Percentiles rank a stretch among this genome's conserved stretches.
phyloP scores from a whole-genome alignment of 495 filamentous ascomycete genomes.

The Neurospora tetrasperma region DNA sequence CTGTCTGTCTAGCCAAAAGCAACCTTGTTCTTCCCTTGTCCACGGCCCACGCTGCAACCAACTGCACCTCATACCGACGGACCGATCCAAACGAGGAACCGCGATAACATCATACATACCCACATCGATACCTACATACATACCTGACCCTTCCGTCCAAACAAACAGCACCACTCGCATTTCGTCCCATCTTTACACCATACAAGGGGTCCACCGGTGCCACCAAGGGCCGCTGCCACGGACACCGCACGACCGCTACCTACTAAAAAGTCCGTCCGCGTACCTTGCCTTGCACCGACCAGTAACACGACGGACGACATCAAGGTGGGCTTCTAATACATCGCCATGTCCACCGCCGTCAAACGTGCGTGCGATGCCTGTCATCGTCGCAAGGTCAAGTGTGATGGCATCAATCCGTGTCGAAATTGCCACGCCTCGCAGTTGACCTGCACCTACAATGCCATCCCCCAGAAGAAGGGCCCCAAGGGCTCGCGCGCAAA shows the following conservation, averaged over 20 bases:
- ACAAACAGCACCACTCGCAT: neutral
- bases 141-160: neutral
- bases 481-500: conserved; percentile 75
- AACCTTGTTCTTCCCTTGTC: neutral
- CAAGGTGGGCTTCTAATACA: neutral
- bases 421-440: conserved; percentile 58
- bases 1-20: neutral
- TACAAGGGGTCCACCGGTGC: conserved; percentile 7
- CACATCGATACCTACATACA: neutral
- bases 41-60: neutral
- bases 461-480: conserved; percentile 79
- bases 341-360: conserved; percentile 42
- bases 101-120: neutral
- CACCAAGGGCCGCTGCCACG: conserved; percentile 6
- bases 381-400: conserved; percentile 76
- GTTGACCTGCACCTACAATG: conserved; percentile 67
- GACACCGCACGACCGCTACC: neutral
- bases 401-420: conserved; percentile 61
- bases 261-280: neutral
- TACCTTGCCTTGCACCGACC: neutral
- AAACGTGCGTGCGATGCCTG: conserved; percentile 74
- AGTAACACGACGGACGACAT: neutral
- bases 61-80: too few relatives aligned
- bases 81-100: neutral
- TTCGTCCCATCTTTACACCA: conserved; percentile 13